Conservation (phyloP, 225 moss, liverwort and hornwort species). For the Sphagnum contortum region DNA sequence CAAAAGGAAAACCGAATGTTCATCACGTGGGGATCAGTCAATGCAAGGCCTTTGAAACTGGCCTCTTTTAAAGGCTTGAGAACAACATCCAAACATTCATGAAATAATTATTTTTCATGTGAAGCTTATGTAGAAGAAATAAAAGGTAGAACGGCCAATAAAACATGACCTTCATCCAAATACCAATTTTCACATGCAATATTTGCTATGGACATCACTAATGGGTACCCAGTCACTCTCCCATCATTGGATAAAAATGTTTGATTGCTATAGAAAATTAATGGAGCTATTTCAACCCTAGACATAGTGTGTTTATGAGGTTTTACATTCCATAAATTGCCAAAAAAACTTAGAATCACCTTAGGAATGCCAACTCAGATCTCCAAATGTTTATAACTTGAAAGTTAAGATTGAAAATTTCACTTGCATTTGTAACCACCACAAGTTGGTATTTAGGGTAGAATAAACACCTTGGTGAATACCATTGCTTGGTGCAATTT, state of each 20-base stretch:
- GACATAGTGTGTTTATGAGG: no score
- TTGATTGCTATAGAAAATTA: neutral
- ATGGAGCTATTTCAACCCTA: neutral
- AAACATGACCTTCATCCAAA: neutral
- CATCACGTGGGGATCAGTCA: neutral
- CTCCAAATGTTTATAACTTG: no score
- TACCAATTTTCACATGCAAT: slow-evolving; percentile 1
- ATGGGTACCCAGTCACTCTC: neutral
- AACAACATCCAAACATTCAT: neutral
- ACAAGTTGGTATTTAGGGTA: neutral
- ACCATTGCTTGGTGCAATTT: neutral
- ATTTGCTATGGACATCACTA: neutral
- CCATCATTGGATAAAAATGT: neutral
- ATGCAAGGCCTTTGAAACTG: neutral
- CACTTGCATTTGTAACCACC: slow-evolving; percentile 2
- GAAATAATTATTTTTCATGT: neutral
- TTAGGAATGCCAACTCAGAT: no score
- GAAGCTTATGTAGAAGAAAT: neutral
- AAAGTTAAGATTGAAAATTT: neutral
- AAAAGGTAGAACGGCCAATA: neutral
- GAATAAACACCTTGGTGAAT: neutral
- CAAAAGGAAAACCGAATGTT: neutral
- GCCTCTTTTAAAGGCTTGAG: neutral
- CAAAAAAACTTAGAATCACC: no score
- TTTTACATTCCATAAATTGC: no score